Base-by-base conservation (phyloP, 2,329 filamentous ascomycete species). In the Fusarium sp. region DNA sequence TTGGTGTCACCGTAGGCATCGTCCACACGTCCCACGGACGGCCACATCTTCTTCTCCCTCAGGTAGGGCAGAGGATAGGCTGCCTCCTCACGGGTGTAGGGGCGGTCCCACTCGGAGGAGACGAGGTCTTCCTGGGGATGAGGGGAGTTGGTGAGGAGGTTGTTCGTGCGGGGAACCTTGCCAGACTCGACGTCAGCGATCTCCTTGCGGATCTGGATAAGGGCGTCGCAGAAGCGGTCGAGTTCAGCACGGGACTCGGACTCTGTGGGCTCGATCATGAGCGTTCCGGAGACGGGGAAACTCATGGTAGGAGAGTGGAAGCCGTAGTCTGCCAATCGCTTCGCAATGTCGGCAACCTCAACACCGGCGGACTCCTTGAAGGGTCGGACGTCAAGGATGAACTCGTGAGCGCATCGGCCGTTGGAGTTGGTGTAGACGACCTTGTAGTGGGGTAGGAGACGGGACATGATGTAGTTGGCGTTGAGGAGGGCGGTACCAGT, bases 201-300 rank as follows among this genome's bases (percentile, higher is more conserved):
- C 81, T 98, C 95, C 63, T 86, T 80, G 24, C 95, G 88, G 76
- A 98, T 97, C 55, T 88, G 88, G 73, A 98, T 92, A 20, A 98
- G 83, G 0, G 95, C 93, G 71, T 97, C 91, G 67, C 94, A 93
- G 85, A 97, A 97, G 32, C 95, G 90, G 79, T 97, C 95, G 1
- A 98, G 87, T 83, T 98, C 95, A 63, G 91, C 91, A 77, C 95
- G 94, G 78, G 88, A 92, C 83, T 98, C 95, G 7, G 91, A 94
- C 81, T 97, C 95, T 0, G 95, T 98, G 5, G 95, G 95, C 83
- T 98, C 95, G 68, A 98, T 97, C 95, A 98, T 97, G 49, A 98
- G 88, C 0, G 95, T 97, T 80, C 96, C 96, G 40, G 93, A 87
- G 2, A 97, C 93, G 2, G 95, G 95, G 92, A 93, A 98, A 76